Evolutionary conservation across 2,329 filamentous ascomycete genomes (phyloP).

Genomic region (Cladobotryum mycophilum): DNA sequence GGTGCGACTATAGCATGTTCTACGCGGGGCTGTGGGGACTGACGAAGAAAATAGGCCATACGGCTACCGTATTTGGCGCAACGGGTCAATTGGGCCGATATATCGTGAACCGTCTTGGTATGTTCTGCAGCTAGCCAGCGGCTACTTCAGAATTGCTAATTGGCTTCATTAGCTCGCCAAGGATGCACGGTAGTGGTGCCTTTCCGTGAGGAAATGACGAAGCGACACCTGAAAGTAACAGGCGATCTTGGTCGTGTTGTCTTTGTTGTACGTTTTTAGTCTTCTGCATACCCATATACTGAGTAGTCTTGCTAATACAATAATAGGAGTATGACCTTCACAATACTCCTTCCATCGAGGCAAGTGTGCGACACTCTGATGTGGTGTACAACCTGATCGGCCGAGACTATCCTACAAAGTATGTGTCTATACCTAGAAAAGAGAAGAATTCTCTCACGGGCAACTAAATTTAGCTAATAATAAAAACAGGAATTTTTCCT

Average conservation of each 20-base stretch:
- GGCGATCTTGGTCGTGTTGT: conserved; percentile 86
- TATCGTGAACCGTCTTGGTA: conserved; percentile 89
- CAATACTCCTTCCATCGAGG: conserved; percentile 93
- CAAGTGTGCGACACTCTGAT: conserved; percentile 93
- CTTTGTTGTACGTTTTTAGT: conserved; percentile 60
- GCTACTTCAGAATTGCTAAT: conserved; percentile 15
- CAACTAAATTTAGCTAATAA: conserved; percentile 21
- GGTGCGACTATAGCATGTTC: conserved; percentile 46
- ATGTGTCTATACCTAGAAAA: conserved; percentile 24
- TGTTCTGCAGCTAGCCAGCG: conserved; percentile 14
- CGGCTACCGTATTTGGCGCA: conserved; percentile 94
- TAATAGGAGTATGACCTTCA: conserved; percentile 85
- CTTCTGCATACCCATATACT: neutral
- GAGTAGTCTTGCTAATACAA: conserved; percentile 10
- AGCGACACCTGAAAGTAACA: conserved; percentile 92
- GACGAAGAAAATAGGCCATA: conserved; percentile 61
- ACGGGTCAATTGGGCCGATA: conserved; percentile 94
- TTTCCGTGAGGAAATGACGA: conserved; percentile 95
- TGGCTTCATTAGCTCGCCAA: conserved; percentile 59
- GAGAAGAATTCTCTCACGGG: neutral
- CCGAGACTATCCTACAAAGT: conserved; percentile 95
- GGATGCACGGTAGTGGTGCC: conserved; percentile 93
- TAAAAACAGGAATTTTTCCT: conserved; percentile 71
- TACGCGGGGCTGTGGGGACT: conserved; percentile 15
- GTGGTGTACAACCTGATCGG: conserved; percentile 96